phyloP scores from a whole-genome alignment of 495 filamentous ascomycete genomes.

The Penicillium ochrochloron region DNA sequence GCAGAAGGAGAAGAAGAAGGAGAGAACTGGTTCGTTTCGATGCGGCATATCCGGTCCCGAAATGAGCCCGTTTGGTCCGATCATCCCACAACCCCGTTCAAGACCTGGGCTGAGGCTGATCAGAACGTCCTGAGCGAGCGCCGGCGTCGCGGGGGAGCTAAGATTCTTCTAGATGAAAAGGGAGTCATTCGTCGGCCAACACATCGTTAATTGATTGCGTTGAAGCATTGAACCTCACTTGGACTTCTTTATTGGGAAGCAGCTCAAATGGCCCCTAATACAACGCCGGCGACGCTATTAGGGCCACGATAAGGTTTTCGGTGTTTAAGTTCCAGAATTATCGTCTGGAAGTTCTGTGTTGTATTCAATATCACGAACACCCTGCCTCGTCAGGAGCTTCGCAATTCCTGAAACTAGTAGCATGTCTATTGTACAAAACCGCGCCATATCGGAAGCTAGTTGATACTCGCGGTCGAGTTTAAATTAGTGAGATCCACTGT shows the following conservation, averaged over 20 bases:
- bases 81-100: constrained; percentile 47
- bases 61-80: constrained; percentile 39
- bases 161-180: constrained; percentile 37
- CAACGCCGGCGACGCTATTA: not conserved
- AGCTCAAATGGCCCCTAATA: not conserved
- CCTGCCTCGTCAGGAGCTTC: not conserved
- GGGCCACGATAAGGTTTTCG: not conserved
- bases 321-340: too few relatives aligned
- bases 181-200: constrained; percentile 38
- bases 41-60: constrained; percentile 32
- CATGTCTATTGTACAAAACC: not conserved
- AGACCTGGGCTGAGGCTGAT: constrained; percentile 46
- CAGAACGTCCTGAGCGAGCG: constrained; percentile 38
- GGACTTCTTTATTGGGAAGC: not conserved
- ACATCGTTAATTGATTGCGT: constrained; percentile 6
- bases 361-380: not conserved
- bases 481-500: constrained; percentile 2
- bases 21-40: constrained; percentile 45
- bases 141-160: constrained; percentile 33
- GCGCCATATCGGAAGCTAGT: not conserved
- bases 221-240: not conserved
- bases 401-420: not conserved
- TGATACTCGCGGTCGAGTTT: not conserved
- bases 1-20: constrained; percentile 17
- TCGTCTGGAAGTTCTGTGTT: not conserved